phyloP scores from a whole-genome alignment of 2,329 filamentous ascomycete species.

The Fusarium proliferatum region DNA sequence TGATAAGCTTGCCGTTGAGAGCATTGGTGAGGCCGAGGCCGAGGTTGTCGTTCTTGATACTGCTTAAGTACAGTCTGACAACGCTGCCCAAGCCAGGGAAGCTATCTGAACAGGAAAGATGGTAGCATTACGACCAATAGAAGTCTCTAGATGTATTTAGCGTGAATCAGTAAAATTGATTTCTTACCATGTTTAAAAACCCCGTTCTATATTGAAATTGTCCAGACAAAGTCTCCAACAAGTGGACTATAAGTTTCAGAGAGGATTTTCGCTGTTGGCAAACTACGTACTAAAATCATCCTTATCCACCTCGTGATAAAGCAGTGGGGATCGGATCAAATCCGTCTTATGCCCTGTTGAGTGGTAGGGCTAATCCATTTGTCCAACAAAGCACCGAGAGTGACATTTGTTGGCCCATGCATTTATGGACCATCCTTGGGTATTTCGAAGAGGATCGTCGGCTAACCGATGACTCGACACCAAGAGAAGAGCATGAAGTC shows the following conservation, averaged over 20 bases:
- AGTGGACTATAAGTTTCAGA: not conserved
- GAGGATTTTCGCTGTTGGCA: not conserved
- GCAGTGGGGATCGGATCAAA: not conserved
- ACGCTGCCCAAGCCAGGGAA: not conserved
- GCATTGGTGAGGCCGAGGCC: slow-evolving; percentile 73
- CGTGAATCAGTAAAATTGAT: slow-evolving; percentile 9
- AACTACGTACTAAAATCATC: not conserved
- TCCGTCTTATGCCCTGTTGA: not conserved
- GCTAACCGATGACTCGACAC: not conserved
- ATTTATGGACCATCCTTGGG: not conserved
- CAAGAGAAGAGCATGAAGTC: not conserved
- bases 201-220: not conserved
- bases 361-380: not conserved
- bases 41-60: slow-evolving; percentile 77
- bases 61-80: slow-evolving; percentile 52
- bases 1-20: slow-evolving; percentile 73
- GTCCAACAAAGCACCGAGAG: not conserved
- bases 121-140: not conserved
- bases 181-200: not conserved
- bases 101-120: slow-evolving; percentile 1
- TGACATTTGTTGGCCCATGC: not conserved
- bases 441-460: not conserved
- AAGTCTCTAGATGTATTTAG: slow-evolving; percentile 27
- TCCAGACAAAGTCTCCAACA: not conserved
- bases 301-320: not conserved